Base-by-base conservation (phyloP, 441 rosid species). In the Populus tomentosa region DNA sequence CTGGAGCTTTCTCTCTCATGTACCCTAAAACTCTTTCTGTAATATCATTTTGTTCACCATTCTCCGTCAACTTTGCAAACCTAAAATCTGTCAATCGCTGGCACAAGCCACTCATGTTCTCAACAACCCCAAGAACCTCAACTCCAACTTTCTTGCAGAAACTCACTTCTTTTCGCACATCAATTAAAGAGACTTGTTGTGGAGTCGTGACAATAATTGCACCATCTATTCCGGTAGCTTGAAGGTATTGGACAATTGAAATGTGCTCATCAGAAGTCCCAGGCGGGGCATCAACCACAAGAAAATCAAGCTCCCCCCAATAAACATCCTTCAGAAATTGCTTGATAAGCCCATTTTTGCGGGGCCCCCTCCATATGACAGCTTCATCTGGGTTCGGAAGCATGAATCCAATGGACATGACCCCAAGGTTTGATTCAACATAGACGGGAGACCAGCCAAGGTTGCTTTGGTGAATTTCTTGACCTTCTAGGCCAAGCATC, bases 381-480 rank as follows among this genome's bases (percentile, higher is more conserved):
- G 99, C 98, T 66, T 95, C 98, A 75, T 95, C 97, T 38, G 98
- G 87, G 82, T 90, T 77, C 0, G 98, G 98, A 42, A 94, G 97
- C 99, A 95, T 94, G 87, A 95, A 92, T 26, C 97, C 99, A 10
- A 95, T 89, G 5, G 98, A 94, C 99, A 95, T 94, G 69, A 95
- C 99, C 77, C 98, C 98, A 14, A 95, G 97, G 79, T 92, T 95
- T 68, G 97, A 93, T 83, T 94, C 97, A 10, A 95, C 93, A 65
- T 95, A 95, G 23, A 94, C 92, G 13, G 99, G 99, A 20, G 98
- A 94, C 99, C 99, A 95, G 62, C 99, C 99, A 26, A 94, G 93
- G 85, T 91, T 95, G 87, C 99, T 95, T 86, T 91, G 95, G 88
- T 94, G 94, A 81, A 95, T 92, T 70, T 90, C 97, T 86, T 91